Evolutionary conservation across 192 early-diverging fungal genomes (phyloP).

Genomic region (Allomyces macrogynus): DNA sequence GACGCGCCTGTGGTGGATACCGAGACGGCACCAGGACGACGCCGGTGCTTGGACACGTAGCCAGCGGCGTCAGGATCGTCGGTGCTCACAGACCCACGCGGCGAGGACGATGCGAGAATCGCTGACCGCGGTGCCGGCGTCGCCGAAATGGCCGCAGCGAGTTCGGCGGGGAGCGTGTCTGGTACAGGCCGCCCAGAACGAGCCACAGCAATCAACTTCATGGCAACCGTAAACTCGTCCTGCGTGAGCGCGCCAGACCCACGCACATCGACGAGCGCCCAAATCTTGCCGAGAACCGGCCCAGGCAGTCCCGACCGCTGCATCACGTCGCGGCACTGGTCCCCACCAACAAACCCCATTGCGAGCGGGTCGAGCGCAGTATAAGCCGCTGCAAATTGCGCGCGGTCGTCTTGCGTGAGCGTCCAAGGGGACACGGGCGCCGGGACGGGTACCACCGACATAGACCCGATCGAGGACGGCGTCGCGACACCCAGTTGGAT

Average conservation of each 20-base stretch:
- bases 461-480: not conserved
- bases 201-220: constrained; percentile 73
- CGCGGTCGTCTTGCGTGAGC: constrained; percentile 30
- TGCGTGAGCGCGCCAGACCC: constrained; percentile 71
- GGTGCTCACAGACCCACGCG: not conserved
- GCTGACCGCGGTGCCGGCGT: not conserved
- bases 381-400: constrained; percentile 41
- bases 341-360: constrained; percentile 47
- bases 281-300: constrained; percentile 53
- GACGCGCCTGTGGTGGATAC: not conserved
- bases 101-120: no score
- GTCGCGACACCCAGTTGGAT: not conserved
- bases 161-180: not conserved
- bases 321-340: constrained; percentile 51
- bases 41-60: not conserved
- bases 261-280: constrained; percentile 58
- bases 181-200: not conserved
- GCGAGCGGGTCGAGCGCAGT: constrained; percentile 46
- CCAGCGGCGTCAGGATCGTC: not conserved
- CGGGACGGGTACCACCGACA: not conserved
- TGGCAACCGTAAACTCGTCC: constrained; percentile 90
- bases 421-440: constrained; percentile 15
- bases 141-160: not conserved
- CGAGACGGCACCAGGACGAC: not conserved
- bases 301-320: constrained; percentile 44